A percentile compares a stretch with the other conserved stretches of the same genome.
phyloP scores from a whole-genome alignment of 2,329 filamentous ascomycete species.

The Cladosporium sp. region DNA sequence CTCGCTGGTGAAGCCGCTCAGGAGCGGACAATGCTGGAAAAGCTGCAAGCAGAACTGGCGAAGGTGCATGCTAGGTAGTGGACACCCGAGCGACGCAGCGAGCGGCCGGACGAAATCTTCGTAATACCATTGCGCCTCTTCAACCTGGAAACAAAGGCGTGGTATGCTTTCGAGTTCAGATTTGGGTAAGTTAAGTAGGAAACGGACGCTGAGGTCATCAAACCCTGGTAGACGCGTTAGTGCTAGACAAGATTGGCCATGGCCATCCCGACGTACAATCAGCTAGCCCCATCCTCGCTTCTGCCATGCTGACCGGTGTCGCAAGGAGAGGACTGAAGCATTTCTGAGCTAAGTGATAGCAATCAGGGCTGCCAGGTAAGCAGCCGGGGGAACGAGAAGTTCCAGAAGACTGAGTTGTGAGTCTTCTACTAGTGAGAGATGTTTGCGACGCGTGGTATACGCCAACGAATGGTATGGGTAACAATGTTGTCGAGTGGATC shows the following conservation, averaged over 20 bases:
- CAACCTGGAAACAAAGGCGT: conserved; percentile 96
- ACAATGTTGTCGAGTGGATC: background rate
- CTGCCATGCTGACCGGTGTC: conserved; percentile 15
- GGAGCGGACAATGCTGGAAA: conserved; percentile 88
- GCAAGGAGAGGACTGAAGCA: conserved; percentile 12
- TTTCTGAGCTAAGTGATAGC: conserved; percentile 13
- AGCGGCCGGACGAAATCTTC: conserved; percentile 92
- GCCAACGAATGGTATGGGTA: background rate
- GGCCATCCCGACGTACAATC: background rate
- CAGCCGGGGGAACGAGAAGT: conserved; percentile 6
- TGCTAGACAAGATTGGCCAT: background rate
- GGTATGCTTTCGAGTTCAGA: conserved; percentile 87
- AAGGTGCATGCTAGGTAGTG: conserved; percentile 78
- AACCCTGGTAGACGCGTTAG: conserved; percentile 50
- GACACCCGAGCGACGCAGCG: conserved; percentile 57
- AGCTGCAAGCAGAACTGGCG: conserved; percentile 84
- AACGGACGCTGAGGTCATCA: conserved; percentile 96
- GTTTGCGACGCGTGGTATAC: conserved; percentile 1
- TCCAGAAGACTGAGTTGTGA: conserved; percentile 1
- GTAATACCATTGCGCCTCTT: conserved; percentile 99
- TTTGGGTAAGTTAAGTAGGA: conserved; percentile 92
- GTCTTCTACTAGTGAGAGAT: conserved; percentile 3
- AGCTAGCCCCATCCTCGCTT: conserved; percentile 14
- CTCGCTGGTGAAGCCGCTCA: conserved; percentile 73
- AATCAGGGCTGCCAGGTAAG: conserved; percentile 5